phyloP scores from a whole-genome alignment of 257 asterid genomes.

The Lantana camara region DNA sequence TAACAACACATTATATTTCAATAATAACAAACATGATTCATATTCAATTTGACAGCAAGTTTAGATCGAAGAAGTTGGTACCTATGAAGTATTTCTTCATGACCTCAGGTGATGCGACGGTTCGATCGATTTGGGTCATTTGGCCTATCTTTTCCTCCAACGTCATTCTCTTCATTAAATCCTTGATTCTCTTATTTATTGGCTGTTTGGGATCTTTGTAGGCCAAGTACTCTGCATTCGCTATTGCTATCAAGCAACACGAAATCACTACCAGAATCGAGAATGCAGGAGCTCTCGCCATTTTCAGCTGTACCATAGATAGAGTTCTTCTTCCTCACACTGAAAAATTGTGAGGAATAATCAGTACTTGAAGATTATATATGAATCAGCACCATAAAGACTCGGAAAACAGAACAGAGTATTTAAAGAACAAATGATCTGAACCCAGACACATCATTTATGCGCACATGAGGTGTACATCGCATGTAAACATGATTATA shows the following conservation, averaged over 20 bases:
- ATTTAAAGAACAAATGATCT: too few species aligned
- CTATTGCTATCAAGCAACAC: conserved; percentile 20
- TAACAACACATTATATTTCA: too few species aligned
- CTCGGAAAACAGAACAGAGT: too few species aligned
- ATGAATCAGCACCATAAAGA: too few species aligned
- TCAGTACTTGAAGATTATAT: not conserved
- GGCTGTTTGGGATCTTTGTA: conserved; percentile 69
- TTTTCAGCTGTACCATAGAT: conserved; percentile 1
- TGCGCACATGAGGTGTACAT: not conserved
- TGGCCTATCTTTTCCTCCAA: conserved; percentile 68
- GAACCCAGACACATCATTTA: not conserved
- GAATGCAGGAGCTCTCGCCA: conserved; percentile 18
- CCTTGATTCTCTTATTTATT: conserved; percentile 37
- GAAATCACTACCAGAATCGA: conserved; percentile 24
- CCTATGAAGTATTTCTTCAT: conserved; percentile 57
- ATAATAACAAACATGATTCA: too few species aligned
- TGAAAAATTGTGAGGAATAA: not conserved
- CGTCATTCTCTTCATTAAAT: conserved; percentile 55
- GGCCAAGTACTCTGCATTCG: conserved; percentile 27
- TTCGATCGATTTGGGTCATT: conserved; percentile 63
- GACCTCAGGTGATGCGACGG: conserved; percentile 51
- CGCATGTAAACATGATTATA: not conserved
- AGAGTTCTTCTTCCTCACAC: not conserved
- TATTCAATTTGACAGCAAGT: not conserved
- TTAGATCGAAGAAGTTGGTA: conserved; percentile 4